Conservation (phyloP, 495 filamentous ascomycete genomes). For the Podospora didyma region DNA sequence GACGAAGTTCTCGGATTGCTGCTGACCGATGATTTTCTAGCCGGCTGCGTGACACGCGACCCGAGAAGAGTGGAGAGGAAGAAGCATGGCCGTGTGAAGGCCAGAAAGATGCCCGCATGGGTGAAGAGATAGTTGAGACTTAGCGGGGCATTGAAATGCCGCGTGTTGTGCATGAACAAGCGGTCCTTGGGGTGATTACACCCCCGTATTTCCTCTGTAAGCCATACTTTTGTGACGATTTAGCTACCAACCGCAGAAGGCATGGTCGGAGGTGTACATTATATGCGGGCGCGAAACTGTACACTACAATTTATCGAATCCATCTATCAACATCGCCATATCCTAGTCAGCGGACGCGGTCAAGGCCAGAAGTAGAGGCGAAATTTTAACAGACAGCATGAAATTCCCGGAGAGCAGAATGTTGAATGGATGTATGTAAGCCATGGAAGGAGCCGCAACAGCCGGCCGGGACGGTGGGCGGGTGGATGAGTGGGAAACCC, state of each 20-base stretch:
- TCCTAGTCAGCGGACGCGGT: too few relatives aligned
- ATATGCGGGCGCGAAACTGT: constrained; percentile 9
- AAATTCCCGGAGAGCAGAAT: background rate
- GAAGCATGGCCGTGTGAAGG: constrained; percentile 93
- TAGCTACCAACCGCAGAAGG: constrained; percentile 8
- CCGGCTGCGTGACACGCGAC: constrained; percentile 89
- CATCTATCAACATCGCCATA: too few relatives aligned
- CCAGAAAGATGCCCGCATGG: constrained; percentile 97
- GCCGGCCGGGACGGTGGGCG: too few relatives aligned
- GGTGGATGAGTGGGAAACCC: background rate
- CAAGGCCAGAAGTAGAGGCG: background rate
- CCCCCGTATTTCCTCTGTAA: constrained; percentile 9
- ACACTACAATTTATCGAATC: constrained; percentile 17
- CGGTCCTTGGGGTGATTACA: constrained; percentile 4
- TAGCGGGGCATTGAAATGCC: constrained; percentile 7
- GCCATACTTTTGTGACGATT: constrained; percentile 19
- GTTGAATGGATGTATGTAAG: background rate
- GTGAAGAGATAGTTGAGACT: constrained; percentile 68
- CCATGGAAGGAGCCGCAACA: too few relatives aligned
- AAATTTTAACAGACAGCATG: background rate
- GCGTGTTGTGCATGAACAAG: constrained; percentile 17
- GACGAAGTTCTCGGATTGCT: constrained; percentile 5
- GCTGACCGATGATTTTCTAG: constrained; percentile 45
- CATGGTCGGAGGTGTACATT: background rate
- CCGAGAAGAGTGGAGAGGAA: constrained; percentile 92